Evolutionary conservation across 179 eudicot species (phyloP).

Genomic region (Carnegiea gigantea): DNA sequence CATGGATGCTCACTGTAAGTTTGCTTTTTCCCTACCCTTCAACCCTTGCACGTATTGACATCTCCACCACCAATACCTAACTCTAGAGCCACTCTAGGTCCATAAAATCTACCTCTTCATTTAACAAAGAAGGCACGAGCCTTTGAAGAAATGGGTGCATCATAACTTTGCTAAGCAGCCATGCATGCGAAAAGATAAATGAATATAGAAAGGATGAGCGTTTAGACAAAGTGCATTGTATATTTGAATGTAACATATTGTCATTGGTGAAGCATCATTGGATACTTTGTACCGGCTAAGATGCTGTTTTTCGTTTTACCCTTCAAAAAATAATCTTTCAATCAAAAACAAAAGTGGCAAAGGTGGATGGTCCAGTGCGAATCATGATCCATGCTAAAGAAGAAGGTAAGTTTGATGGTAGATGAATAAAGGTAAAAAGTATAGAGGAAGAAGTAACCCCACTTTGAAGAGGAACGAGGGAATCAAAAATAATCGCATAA

Average conservation of each 20-base stretch:
- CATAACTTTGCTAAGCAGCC: too few relatives aligned
- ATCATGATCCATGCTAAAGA: not conserved
- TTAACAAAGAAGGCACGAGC: not conserved
- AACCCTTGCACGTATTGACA: slow-evolving; percentile 2
- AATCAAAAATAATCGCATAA: not conserved
- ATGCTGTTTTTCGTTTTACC: not conserved
- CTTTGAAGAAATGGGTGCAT: too few relatives aligned
- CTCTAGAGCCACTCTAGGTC: not conserved
- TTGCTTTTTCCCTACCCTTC: not conserved
- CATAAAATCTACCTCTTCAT: not conserved
- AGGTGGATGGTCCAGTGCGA: not conserved
- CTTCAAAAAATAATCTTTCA: not conserved
- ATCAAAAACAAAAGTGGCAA: not conserved
- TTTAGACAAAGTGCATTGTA: not conserved
- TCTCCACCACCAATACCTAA: not conserved
- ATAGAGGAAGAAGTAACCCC: not conserved
- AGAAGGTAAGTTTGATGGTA: not conserved
- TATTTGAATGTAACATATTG: not conserved
- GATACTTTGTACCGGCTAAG: not conserved
- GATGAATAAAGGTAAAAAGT: not conserved
- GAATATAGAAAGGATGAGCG: not conserved
- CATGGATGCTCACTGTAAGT: slow-evolving; percentile 82
- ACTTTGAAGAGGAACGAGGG: not conserved
- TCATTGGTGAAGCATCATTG: not conserved
- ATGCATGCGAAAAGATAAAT: not conserved